These are phyloP conservation scores for Talaromyces adpressus DNA, from an alignment of 495 filamentous ascomycete species.

Conservation along the genomic window DNA sequence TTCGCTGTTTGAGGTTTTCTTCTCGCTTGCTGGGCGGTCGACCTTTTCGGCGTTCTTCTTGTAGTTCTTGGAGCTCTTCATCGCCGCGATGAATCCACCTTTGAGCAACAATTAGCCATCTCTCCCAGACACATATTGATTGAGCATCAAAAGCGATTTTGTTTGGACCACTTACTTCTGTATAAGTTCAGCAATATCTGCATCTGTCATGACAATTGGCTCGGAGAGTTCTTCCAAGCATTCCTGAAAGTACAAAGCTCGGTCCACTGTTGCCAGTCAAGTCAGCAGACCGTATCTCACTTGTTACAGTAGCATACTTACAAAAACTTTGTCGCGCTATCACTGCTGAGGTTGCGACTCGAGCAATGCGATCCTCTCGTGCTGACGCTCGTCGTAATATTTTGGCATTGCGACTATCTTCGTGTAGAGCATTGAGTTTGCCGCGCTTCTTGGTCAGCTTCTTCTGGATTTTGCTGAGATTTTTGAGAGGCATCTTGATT, in stretches of 20 bases:
- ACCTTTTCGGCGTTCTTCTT: slow-evolving; percentile 71
- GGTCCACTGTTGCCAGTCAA: slow-evolving; percentile 47
- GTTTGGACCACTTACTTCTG: slow-evolving; percentile 39
- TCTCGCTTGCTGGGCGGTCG: slow-evolving; percentile 72
- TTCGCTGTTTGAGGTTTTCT: slow-evolving; percentile 65
- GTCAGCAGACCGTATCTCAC: not conserved
- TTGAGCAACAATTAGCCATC: not conserved
- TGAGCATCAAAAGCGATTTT: not conserved
- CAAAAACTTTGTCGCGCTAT: slow-evolving; percentile 64
- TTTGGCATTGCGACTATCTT: slow-evolving; percentile 73
- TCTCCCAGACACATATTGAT: slow-evolving; percentile 6
- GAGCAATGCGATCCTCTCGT: slow-evolving; percentile 69
- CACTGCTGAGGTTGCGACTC: slow-evolving; percentile 50
- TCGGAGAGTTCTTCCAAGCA: slow-evolving; percentile 45
- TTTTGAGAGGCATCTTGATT: slow-evolving; percentile 57
- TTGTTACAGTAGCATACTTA: slow-evolving; percentile 26
- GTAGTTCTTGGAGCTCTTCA: slow-evolving; percentile 64
- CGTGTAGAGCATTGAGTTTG: slow-evolving; percentile 62
- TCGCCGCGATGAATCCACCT: slow-evolving; percentile 76
- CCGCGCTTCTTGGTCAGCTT: slow-evolving; percentile 71
- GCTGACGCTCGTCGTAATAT: slow-evolving; percentile 65
- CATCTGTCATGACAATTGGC: slow-evolving; percentile 40
- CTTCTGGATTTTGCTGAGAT: slow-evolving; percentile 73
- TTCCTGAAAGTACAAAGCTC: slow-evolving; percentile 66
- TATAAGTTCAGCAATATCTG: slow-evolving; percentile 56